Evolutionary conservation across 2,329 filamentous ascomycete genomes (phyloP), one percentile per base, ranked within the genome.

Genomic region (Arachnomyces sp.): DNA sequence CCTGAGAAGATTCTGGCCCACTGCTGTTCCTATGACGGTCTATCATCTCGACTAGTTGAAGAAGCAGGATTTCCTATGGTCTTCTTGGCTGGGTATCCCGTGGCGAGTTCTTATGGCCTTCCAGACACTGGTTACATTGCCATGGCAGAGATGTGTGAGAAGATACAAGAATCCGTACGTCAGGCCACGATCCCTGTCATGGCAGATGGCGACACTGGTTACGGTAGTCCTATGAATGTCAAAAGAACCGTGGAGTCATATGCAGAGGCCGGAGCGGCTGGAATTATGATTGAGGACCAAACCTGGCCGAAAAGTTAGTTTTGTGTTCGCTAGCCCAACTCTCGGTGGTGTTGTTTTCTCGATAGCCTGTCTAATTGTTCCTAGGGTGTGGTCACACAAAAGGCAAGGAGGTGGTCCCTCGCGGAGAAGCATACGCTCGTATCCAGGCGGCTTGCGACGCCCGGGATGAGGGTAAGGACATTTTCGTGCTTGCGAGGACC

Each of bases 121-220:
- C 69, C 69, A 0, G 68, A 72, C 44, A 68, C 70, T 1, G 69
- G 69, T 1, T 73, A 72, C 36, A 72, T 72, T 39, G 68, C 69
- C 2, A 64, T 72, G 46, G 55, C 60, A 7, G 69, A 72, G 43
- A 63, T 72, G 54, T 67, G 61, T 34, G 56, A 59, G 11, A 69
- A 68, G 48, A 65, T 72, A 34, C 63, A 69, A 38, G 67, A 72
- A 42, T 55, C 55, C 0, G 52, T 55, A 1, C 56, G 66, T 1
- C 59, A 60, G 30, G 60, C 62, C 0, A 59, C 37, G 1, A 41
- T 71, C 0, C 70, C 68, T 0, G 50, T 73, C 15, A 55, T 72
- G 46, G 68, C 59, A 0, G 69, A 72, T 47, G 68, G 66, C 0
- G 68, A 72, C 43, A 72, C 68, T 0, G 69, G 69, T 2, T 72